These are phyloP conservation scores for Coemansia biformis DNA, from an alignment of 192 early-diverging fungal genomes.

Conservation along the genomic window DNA sequence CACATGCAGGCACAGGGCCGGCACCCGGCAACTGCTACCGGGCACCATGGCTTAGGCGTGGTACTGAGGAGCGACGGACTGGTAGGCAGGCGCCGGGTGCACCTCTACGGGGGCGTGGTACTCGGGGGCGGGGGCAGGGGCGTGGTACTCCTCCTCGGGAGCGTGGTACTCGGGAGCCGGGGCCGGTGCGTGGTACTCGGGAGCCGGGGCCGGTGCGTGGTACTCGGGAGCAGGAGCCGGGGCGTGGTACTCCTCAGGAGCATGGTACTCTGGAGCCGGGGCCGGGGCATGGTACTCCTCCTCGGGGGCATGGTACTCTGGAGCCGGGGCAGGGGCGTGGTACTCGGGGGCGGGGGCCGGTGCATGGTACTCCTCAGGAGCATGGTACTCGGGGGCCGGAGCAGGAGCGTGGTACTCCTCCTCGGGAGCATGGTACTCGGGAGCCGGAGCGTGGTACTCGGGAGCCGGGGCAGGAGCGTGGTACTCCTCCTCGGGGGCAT, in stretches of 20 bases:
- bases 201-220: slow-evolving; percentile 6
- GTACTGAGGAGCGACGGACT: slow-evolving; percentile 1
- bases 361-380: slow-evolving; percentile 12
- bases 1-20: too few relatives aligned
- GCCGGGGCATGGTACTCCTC: slow-evolving; percentile 15
- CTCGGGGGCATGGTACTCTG: too few relatives aligned
- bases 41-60: background rate
- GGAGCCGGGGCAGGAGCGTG: background rate
- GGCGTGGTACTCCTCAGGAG: too few relatives aligned
- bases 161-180: slow-evolving; percentile 5
- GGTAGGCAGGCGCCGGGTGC: slow-evolving; percentile 2
- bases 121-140: background rate
- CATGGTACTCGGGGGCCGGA: slow-evolving; percentile 7
- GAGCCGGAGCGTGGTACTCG: slow-evolving; percentile 6
- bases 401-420: slow-evolving; percentile 8
- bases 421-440: slow-evolving; percentile 5
- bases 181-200: slow-evolving; percentile 8
- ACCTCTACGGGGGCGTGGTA: slow-evolving; percentile 1
- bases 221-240: background rate
- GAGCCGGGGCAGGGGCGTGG: slow-evolving; percentile 1
- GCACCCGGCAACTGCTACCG: too few relatives aligned
- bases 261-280: too few relatives aligned
- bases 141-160: slow-evolving; percentile 3
- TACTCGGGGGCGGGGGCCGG: background rate
- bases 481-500: slow-evolving; percentile 12